These are phyloP conservation scores for Eutrema heterophyllum DNA, from an alignment of 345 rosid species.

Conservation along the genomic window DNA sequence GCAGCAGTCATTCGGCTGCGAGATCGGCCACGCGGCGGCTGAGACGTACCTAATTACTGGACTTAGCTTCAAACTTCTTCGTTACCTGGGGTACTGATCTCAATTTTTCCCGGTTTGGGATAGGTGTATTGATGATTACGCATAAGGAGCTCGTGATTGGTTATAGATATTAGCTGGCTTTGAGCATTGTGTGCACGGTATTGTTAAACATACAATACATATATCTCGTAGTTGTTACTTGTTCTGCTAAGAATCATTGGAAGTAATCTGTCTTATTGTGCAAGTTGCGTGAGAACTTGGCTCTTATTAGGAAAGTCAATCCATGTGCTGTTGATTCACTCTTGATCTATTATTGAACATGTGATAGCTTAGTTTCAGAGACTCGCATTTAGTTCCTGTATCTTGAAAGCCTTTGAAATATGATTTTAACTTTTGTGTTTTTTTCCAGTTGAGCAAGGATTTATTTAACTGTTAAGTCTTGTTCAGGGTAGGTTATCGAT, in stretches of 20 bases:
- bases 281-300: constrained; percentile 1
- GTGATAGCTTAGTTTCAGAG: not conserved
- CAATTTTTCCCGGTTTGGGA: not conserved
- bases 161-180: not conserved
- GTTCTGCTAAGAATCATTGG: not conserved
- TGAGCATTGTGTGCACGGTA: not conserved
- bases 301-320: not conserved
- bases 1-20: constrained; percentile 48
- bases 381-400: not conserved
- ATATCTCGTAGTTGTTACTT: not conserved
- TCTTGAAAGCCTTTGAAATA: not conserved
- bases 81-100: constrained; percentile 70
- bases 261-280: not conserved
- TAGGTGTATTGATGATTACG: not conserved
- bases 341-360: not conserved
- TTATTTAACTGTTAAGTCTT: constrained; percentile 27
- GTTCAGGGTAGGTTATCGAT: constrained; percentile 96
- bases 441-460: not conserved
- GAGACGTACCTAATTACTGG: constrained; percentile 70
- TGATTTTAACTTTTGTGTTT: not conserved
- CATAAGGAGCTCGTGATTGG: not conserved
- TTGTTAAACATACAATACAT: not conserved
- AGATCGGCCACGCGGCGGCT: constrained; percentile 70
- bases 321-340: constrained; percentile 7
- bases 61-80: constrained; percentile 67